Conservation (phyloP, 495 filamentous ascomycete genomes). For the Pseudevernia furfuracea region DNA sequence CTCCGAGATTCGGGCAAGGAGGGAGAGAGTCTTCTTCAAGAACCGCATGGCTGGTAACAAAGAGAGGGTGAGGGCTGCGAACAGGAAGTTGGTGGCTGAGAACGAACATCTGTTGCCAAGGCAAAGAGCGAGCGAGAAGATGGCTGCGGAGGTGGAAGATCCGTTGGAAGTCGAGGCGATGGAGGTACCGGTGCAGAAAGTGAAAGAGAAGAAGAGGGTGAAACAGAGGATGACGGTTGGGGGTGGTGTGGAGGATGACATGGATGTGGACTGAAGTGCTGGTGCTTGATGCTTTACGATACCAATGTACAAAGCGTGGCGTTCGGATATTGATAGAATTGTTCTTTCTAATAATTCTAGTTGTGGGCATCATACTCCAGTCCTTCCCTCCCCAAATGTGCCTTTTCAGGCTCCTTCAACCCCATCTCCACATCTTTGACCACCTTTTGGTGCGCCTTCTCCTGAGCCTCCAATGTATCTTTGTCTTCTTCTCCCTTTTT, state of each 20-base stretch:
- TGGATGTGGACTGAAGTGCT: slow-evolving; percentile 59
- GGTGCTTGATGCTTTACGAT: slow-evolving; percentile 1
- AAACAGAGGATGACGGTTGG: slow-evolving; percentile 58
- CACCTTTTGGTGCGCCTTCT: slow-evolving; percentile 15
- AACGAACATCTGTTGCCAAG: slow-evolving; percentile 80
- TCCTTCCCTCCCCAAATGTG: slow-evolving; percentile 21
- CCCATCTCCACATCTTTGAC: slow-evolving; percentile 21
- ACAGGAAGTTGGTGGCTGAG: slow-evolving; percentile 81
- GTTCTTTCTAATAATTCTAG: not conserved
- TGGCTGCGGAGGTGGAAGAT: slow-evolving; percentile 43
- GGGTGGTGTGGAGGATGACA: slow-evolving; percentile 58
- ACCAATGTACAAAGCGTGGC: slow-evolving; percentile 20
- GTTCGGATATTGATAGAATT: slow-evolving; percentile 7
- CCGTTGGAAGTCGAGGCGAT: slow-evolving; percentile 17
- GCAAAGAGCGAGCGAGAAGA: slow-evolving; percentile 49
- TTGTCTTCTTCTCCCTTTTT: not conserved
- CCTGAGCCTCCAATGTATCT: slow-evolving; percentile 10
- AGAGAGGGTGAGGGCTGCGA: slow-evolving; percentile 62
- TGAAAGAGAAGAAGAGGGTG: slow-evolving; percentile 42
- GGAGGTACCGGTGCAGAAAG: slow-evolving; percentile 26
- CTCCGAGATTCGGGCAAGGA: slow-evolving; percentile 69
- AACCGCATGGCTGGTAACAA: slow-evolving; percentile 84
- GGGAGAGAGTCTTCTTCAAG: slow-evolving; percentile 89
- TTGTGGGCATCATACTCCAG: not conserved
- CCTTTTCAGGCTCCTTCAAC: slow-evolving; percentile 23